These are phyloP conservation scores for Trichoderma guizhouense DNA, from an alignment of 2,329 filamentous ascomycete species.

Conservation along the genomic window DNA sequence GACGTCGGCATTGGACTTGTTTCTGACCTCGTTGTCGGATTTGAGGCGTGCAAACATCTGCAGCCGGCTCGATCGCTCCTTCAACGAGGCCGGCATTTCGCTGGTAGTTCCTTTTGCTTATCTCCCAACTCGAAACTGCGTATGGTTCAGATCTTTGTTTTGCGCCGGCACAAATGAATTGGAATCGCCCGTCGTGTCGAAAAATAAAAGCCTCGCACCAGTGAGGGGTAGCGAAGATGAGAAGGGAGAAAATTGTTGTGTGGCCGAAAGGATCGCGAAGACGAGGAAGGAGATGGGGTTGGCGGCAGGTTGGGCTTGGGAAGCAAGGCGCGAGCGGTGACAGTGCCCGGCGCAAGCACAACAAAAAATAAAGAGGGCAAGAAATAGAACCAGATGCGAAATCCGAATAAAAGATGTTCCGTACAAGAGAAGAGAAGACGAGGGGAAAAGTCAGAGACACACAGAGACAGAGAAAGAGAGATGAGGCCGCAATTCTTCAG, in stretches of 20 bases:
- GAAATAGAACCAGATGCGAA: background rate
- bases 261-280: background rate
- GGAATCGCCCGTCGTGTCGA: background rate
- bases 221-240: background rate
- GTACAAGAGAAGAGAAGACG: background rate
- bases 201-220: background rate
- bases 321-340: conserved; percentile 8
- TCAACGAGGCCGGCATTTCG: conserved; percentile 31
- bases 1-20: background rate
- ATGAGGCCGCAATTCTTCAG: no score
- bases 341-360: background rate
- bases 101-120: background rate
- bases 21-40: conserved; percentile 25
- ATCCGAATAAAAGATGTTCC: background rate
- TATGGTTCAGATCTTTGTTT: background rate
- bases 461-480: background rate
- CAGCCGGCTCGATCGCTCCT: conserved; percentile 32
- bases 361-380: background rate
- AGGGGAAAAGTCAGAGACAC: background rate
- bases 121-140: background rate
- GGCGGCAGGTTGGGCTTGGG: background rate
- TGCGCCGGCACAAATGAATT: background rate
- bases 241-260: background rate
- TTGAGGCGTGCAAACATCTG: conserved; percentile 31
- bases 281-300: conserved; percentile 8